Evolutionary conservation across 441 rosid genomes (phyloP), one percentile per base, ranked within the genome.

Genomic region (Arabidopsis hybrid): DNA sequence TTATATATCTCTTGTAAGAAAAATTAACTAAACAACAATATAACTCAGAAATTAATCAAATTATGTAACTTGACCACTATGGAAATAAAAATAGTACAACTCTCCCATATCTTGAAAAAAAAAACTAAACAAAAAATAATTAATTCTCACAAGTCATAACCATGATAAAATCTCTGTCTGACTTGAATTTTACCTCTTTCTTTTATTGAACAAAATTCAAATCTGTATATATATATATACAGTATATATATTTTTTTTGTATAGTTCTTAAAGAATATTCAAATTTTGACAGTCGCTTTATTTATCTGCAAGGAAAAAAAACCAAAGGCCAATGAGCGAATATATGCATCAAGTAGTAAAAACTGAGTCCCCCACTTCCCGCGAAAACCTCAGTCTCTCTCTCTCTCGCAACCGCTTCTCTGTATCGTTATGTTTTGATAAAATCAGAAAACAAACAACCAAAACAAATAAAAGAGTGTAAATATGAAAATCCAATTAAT

Each of bases 351-450:
- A 71, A 16, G 14, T 7, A 40, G 74, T 69, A 34, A 31, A 69
- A 69, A 46, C 53, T 1, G 50, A 71, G 72, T 34, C 76, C 72
- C 64, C 60, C 84, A 51, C 60, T 83, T 82, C 86, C 86, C 88
- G 88, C 87, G 85, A 78, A 86, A 85, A 83, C 73, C 86, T 82
- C 85, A 72, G 70, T 50, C 77, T 64, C 72, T 17, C 36, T 49
- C 60, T 72, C 38, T 60, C 13, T 42, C 42, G 14, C 68, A 67
- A 67, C 78, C 73, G 69, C 32, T 67, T 69, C 63, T 65, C 53
- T 64, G 32, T 67, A 43, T 65, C 65, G 77, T 56, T 69, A 49
- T 69, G 66, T 39, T 63, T 60, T 61, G 67, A 59, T 40, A 39
- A 56, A 46, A 26, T 32, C 52, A 35, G 31, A 59, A n/a, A 45